Percentiles rank a stretch among this genome's conserved stretches.
These are phyloP conservation scores for Neurospora africana DNA, from an alignment of 495 filamentous ascomycete genomes.

Conservation along the genomic window DNA sequence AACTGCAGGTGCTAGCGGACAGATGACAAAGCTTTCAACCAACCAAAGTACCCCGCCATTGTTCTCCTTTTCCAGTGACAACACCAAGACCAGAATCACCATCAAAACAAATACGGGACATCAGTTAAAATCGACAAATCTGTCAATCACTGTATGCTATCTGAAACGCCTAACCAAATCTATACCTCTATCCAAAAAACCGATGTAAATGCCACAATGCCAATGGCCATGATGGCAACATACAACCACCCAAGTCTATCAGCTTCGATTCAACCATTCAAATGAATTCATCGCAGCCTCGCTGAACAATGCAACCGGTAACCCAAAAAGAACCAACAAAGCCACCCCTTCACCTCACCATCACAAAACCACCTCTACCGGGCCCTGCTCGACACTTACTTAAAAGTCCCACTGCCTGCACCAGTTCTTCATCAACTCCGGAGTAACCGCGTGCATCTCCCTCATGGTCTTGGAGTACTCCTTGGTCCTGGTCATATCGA, in stretches of 20 bases:
- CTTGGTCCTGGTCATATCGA: slow-evolving; percentile 22
- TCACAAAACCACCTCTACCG: not conserved
- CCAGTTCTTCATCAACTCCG: slow-evolving; percentile 38
- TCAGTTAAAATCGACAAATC: not conserved
- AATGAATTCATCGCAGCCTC: not conserved
- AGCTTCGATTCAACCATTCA: not conserved
- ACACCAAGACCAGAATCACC: not conserved
- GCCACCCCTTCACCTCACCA: not conserved
- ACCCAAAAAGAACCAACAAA: not conserved
- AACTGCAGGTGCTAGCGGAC: no score
- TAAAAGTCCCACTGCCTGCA: slow-evolving; percentile 38
- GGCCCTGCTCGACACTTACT: not conserved
- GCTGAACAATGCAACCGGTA: not conserved
- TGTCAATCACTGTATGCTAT: not conserved
- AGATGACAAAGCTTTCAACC: no score
- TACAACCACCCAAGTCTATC: not conserved
- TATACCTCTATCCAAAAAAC: no score
- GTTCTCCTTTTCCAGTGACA: not conserved
- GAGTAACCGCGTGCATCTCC: slow-evolving; percentile 25
- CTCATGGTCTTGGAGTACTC: slow-evolving; percentile 27
- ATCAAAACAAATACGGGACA: not conserved
- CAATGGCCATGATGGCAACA: not conserved
- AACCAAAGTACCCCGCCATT: not conserved
- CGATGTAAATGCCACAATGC: not conserved
- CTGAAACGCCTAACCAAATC: not conserved